Conservation (phyloP, 805 yeast genomes). For the Candida orba region DNA sequence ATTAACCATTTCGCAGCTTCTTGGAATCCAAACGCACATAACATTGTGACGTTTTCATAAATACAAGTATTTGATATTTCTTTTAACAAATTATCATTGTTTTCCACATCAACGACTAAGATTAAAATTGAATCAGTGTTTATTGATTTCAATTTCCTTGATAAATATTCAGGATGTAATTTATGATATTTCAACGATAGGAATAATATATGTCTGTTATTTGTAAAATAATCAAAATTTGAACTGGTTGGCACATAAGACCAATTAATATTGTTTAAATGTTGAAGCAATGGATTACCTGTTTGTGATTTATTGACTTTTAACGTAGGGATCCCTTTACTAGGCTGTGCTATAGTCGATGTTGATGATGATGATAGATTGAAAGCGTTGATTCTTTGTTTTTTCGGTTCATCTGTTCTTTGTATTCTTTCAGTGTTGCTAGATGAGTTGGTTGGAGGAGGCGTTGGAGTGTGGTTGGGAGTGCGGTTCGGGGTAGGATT, state of each 20-base stretch:
- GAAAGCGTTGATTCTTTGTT: constrained; percentile 20
- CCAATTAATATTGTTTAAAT: constrained; percentile 49
- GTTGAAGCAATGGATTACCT: constrained; percentile 62
- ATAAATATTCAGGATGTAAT: constrained; percentile 67
- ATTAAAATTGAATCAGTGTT: constrained; percentile 42
- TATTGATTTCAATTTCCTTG: constrained; percentile 1
- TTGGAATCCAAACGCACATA: constrained; percentile 39
- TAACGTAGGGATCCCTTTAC: constrained; percentile 27
- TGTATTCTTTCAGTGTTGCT: background rate
- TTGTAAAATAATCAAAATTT: constrained; percentile 60
- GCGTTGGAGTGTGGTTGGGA: background rate
- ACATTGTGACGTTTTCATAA: constrained; percentile 33
- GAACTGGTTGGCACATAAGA: constrained; percentile 37
- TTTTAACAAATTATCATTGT: constrained; percentile 37
- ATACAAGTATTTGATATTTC: constrained; percentile 34
- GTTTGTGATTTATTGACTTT: constrained; percentile 60
- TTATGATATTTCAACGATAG: constrained; percentile 68
- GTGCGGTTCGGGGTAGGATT: too few relatives aligned
- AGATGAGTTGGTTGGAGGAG: background rate
- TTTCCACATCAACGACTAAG: constrained; percentile 59
- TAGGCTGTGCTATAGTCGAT: constrained; percentile 1
- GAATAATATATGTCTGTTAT: constrained; percentile 49
- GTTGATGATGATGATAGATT: constrained; percentile 10
- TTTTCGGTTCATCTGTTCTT: constrained; percentile 5
- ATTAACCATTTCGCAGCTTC: constrained; percentile 44